Percentiles rank a stretch among this genome's conserved stretches.
phyloP scores from a whole-genome alignment of 2,329 filamentous ascomycete genomes.

The Aureobasidium lini region DNA sequence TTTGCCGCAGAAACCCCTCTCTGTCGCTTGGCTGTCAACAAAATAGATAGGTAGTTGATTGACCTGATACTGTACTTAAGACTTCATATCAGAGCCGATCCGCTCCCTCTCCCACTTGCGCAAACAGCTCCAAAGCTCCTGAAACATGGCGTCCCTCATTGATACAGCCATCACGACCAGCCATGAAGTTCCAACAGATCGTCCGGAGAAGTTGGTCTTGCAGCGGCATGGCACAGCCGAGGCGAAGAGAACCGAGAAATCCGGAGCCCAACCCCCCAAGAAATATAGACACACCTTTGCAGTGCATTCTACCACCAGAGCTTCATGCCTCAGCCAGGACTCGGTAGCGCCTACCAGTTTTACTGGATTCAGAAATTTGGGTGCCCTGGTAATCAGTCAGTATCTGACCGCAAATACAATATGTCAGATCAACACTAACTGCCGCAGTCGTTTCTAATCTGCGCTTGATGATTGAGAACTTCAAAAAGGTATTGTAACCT shows the following conservation, averaged over 20 bases:
- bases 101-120: neutral
- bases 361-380: constrained; percentile 87
- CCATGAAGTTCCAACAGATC: constrained; percentile 10
- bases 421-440: neutral
- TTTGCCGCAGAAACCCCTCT: constrained; percentile 5
- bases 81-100: neutral
- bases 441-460: constrained; percentile 78
- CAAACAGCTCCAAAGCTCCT: neutral
- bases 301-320: constrained; percentile 63
- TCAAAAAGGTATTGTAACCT: constrained; percentile 64
- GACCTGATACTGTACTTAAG: neutral
- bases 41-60: neutral
- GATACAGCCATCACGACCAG: constrained; percentile 12
- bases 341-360: constrained; percentile 70
- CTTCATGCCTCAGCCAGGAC: constrained; percentile 83
- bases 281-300: constrained; percentile 92
- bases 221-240: neutral
- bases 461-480: constrained; percentile 91
- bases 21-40: neutral
- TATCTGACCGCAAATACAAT: neutral
- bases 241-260: neutral
- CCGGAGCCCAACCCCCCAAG: constrained; percentile 25
- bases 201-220: neutral
- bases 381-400: constrained; percentile 80
- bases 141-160: constrained; percentile 11